Percentiles rank a stretch among this genome's conserved stretches.
These are phyloP conservation scores for Fistulifera pelliculosa DNA, from an alignment of 108 stramenopile genomes.

Conservation along the genomic window DNA sequence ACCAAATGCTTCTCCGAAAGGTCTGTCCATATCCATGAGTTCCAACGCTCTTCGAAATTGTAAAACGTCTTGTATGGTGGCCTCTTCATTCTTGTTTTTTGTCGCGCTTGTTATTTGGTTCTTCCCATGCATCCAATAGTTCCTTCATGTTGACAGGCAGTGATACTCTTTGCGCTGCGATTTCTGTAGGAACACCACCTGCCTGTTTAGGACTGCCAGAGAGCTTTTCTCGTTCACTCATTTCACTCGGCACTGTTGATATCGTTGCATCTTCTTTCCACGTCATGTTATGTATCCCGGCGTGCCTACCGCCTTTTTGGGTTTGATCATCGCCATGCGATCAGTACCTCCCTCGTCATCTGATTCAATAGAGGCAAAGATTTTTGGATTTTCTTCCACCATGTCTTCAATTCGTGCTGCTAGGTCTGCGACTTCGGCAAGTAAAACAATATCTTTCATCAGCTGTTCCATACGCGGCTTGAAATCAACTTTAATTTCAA, in stretches of 20 bases:
- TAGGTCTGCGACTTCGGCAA: too few relatives aligned
- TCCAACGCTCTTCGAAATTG: conserved; percentile 58
- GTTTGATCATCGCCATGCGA: conserved; percentile 14
- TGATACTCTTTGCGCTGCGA: too few relatives aligned
- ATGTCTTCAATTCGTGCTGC: too few relatives aligned
- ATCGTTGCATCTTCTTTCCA: neutral
- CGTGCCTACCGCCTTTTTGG: conserved; percentile 29
- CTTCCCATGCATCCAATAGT: conserved; percentile 61
- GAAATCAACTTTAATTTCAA: too few relatives aligned
- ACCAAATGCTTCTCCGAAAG: conserved; percentile 65
- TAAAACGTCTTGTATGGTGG: conserved; percentile 52
- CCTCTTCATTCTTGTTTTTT: conserved; percentile 1
- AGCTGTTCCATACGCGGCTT: too few relatives aligned
- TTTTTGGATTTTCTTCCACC: too few relatives aligned
- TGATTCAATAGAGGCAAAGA: too few relatives aligned
- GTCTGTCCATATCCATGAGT: conserved; percentile 58
- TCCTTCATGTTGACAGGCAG: conserved; percentile 23
- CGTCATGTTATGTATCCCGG: conserved; percentile 21
- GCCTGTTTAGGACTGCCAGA: too few relatives aligned
- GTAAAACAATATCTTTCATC: too few relatives aligned
- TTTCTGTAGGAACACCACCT: neutral
- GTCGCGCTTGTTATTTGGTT: conserved; percentile 24
- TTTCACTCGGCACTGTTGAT: neutral
- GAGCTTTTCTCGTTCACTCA: neutral
- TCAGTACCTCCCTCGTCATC: too few relatives aligned